Evolutionary conservation across 73 alveolate genomes (phyloP).

Genomic region (Paramecium biaurelia): DNA sequence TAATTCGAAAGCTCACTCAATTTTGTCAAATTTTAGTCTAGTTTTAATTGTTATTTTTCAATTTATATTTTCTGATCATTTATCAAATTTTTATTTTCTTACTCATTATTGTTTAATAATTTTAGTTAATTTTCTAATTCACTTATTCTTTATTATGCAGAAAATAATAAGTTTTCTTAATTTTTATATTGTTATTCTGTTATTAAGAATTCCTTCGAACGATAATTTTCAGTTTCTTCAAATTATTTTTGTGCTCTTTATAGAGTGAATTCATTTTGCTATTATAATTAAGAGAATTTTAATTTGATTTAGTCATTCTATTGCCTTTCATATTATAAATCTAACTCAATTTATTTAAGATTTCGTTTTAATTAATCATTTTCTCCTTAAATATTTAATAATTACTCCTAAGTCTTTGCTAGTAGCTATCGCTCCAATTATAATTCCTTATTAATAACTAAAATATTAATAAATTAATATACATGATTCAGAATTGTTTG

Average conservation of each 20-base stretch:
- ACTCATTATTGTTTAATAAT: background rate
- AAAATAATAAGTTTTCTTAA: background rate
- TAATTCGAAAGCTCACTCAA: background rate
- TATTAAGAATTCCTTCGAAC: background rate
- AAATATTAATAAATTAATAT: background rate
- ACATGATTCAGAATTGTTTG: background rate
- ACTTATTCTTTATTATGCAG: background rate
- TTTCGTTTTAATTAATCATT: background rate
- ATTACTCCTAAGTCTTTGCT: background rate
- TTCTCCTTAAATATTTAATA: background rate
- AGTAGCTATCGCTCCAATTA: background rate
- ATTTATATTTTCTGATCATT: background rate
- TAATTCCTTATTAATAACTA: background rate
- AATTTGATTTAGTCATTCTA: background rate
- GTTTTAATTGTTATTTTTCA: background rate
- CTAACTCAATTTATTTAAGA: background rate
- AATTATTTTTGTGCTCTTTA: background rate
- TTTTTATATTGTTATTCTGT: background rate
- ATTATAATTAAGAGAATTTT: background rate
- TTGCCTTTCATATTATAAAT: background rate
- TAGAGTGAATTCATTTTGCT: background rate
- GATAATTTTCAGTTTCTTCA: background rate
- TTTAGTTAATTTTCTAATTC: conserved; percentile 10
- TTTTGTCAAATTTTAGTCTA: background rate
- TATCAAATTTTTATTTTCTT: background rate